Evolutionary conservation across 768 basidiomycete genomes (phyloP).

Genomic region (Lactarius evosmus): DNA sequence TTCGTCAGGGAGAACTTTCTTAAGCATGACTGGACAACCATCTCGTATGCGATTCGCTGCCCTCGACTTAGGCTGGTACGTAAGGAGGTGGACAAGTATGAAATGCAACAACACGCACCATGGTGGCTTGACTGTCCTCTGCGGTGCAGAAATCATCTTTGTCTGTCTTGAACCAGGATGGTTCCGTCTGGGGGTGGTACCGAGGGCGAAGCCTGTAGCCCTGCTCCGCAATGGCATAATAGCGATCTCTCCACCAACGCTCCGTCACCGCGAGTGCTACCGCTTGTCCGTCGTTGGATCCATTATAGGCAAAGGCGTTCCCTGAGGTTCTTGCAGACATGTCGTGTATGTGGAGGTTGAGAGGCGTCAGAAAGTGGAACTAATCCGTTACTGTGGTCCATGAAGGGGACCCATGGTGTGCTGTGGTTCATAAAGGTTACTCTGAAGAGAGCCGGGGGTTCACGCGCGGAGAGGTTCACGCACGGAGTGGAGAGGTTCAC

Average conservation of each 20-base stretch:
- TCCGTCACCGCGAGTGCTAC: slow-evolving; percentile 1
- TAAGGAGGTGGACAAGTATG: not conserved
- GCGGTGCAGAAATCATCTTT: slow-evolving; percentile 3
- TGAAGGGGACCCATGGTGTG: too few relatives aligned
- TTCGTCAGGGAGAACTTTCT: slow-evolving; percentile 1
- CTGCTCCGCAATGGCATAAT: not conserved
- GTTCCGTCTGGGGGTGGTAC: too few relatives aligned
- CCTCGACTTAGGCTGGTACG: too few relatives aligned
- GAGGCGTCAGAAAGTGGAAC: not conserved
- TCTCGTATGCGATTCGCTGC: not conserved
- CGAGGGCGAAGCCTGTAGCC: too few relatives aligned
- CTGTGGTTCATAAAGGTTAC: too few relatives aligned
- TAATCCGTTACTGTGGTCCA: too few relatives aligned
- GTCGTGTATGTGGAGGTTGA: not conserved
- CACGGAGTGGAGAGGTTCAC: too few relatives aligned
- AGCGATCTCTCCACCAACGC: slow-evolving; percentile 11
- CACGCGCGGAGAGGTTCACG: too few relatives aligned
- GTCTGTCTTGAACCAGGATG: not conserved
- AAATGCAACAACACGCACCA: slow-evolving; percentile 3
- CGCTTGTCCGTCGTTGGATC: not conserved
- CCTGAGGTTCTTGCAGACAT: not conserved
- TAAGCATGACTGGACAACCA: slow-evolving; percentile 18
- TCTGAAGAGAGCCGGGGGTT: too few relatives aligned
- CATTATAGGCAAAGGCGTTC: not conserved
- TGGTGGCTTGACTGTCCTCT: slow-evolving; percentile 10